A percentile compares a stretch with the other conserved stretches of the same genome.
Conservation (phyloP, 139 green algal genomes). For the Astrephomene gubernaculifera region DNA sequence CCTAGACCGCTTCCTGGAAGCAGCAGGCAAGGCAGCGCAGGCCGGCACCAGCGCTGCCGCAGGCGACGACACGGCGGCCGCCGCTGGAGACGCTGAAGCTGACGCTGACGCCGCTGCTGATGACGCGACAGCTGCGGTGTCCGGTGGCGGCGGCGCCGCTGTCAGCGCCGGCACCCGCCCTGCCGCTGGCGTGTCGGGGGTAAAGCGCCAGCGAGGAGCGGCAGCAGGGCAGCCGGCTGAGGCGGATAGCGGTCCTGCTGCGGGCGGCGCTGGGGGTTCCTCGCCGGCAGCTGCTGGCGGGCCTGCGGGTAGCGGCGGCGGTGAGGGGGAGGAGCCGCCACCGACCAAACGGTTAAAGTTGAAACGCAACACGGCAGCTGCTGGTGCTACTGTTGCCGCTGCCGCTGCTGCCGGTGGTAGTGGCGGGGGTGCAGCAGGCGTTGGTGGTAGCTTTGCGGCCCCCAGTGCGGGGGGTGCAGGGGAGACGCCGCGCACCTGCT, state of each 20-base stretch:
- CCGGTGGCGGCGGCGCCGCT: background rate
- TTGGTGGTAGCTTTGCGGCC: no score
- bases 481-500: no score
- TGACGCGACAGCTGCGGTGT: background rate
- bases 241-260: no score
- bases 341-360: background rate
- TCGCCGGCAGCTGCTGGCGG: no score
- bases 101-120: background rate
- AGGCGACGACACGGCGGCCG: background rate
- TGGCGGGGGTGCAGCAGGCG: no score
- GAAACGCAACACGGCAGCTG: background rate
- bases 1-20: constrained; percentile 5
- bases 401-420: no score
- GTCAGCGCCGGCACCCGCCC: background rate
- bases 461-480: no score
- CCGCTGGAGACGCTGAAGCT: background rate
- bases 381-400: no score
- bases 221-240: background rate
- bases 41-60: no score
- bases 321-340: background rate
- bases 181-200: background rate
- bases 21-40: background rate
- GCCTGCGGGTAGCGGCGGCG: background rate
- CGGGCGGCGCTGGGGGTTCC: no score
- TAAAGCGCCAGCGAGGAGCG: constrained; percentile 12